Evolutionary conservation across 495 filamentous ascomycete species (phyloP).

Genomic region (Podospora pseudopauciseta): DNA sequence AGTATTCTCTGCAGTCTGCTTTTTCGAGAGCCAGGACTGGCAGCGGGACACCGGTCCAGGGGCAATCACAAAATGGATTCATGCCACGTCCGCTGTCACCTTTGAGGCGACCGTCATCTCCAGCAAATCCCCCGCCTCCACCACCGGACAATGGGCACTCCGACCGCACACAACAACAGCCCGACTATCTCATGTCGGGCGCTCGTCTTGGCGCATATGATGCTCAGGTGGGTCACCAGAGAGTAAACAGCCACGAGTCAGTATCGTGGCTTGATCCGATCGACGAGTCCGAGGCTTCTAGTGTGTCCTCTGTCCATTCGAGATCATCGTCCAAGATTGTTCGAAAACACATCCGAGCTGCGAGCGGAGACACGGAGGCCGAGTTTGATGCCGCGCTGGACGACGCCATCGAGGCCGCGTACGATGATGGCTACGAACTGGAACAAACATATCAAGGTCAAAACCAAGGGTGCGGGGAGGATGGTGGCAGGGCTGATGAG

Average conservation of each 20-base stretch:
- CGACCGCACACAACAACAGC: slow-evolving; percentile 37
- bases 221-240: slow-evolving; percentile 42
- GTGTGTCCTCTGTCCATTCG: slow-evolving; percentile 76
- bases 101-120: slow-evolving; percentile 41
- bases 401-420: slow-evolving; percentile 93
- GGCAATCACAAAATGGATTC: slow-evolving; percentile 46
- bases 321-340: slow-evolving; percentile 67
- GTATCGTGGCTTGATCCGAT: slow-evolving; percentile 96
- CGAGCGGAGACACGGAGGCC: slow-evolving; percentile 77
- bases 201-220: slow-evolving; percentile 26
- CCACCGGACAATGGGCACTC: slow-evolving; percentile 33
- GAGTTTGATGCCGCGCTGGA: slow-evolving; percentile 95
- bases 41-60: slow-evolving; percentile 38
- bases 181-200: slow-evolving; percentile 42
- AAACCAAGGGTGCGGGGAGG: slow-evolving; percentile 40
- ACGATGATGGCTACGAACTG: slow-evolving; percentile 87
- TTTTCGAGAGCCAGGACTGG: slow-evolving; percentile 46
- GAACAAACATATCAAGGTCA: slow-evolving; percentile 47
- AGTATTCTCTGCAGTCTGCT: slow-evolving; percentile 44
- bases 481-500: slow-evolving; percentile 47
- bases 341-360: slow-evolving; percentile 59
- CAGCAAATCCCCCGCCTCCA: slow-evolving; percentile 29
- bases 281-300: slow-evolving; percentile 86
- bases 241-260: slow-evolving; percentile 66
- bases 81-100: slow-evolving; percentile 69